phyloP scores from a whole-genome alignment of 257 asterid species.

The Leonotis leonurus region DNA sequence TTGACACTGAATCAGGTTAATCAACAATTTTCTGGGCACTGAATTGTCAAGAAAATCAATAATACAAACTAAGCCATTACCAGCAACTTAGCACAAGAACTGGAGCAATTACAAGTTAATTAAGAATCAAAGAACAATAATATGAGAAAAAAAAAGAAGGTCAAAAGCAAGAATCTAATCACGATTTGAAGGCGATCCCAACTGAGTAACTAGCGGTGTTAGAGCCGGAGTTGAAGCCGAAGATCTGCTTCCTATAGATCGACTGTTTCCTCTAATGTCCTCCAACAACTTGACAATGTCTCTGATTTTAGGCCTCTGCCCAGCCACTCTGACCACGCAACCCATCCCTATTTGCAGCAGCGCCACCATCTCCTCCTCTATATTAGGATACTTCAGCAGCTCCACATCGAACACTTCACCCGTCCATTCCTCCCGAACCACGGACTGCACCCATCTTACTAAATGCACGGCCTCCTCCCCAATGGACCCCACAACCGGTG shows the following conservation, averaged over 20 bases:
- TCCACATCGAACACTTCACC: constrained; percentile 59
- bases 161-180: constrained; percentile 17
- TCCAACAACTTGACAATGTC: constrained; percentile 50
- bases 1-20: not conserved
- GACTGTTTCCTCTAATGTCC: constrained; percentile 38
- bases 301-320: constrained; percentile 47
- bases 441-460: constrained; percentile 60
- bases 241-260: constrained; percentile 31
- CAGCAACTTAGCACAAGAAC: constrained; percentile 9
- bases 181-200: constrained; percentile 27
- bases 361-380: constrained; percentile 69
- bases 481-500: constrained; percentile 32
- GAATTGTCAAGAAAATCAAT: not conserved
- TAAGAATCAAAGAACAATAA: not conserved
- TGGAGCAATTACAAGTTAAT: not conserved
- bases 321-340: constrained; percentile 47
- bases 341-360: constrained; percentile 57
- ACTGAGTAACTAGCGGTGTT: too few relatives aligned
- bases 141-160: not conserved
- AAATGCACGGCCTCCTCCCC: constrained; percentile 43
- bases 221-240: constrained; percentile 29
- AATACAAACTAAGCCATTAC: constrained; percentile 2
- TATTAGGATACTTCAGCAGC: constrained; percentile 44
- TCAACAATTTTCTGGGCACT: not conserved
- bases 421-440: constrained; percentile 70